phyloP scores from a whole-genome alignment of 2,329 filamentous ascomycete species.

The Fusarium proliferatum region DNA sequence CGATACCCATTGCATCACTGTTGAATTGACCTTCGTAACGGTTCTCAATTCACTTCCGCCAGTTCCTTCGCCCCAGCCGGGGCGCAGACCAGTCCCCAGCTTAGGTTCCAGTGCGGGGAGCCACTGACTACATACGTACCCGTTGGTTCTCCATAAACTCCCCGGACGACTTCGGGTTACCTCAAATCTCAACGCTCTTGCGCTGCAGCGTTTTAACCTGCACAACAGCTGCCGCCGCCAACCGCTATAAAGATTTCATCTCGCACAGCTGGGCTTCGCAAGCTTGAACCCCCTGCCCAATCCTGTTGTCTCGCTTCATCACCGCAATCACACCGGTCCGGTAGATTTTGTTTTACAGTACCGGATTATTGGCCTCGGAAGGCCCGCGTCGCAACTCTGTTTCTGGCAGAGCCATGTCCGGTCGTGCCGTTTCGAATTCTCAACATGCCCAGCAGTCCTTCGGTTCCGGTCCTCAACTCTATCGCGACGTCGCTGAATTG shows the following conservation, averaged over 20 bases:
- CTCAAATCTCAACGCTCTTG: constrained; percentile 31
- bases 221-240: constrained; percentile 19
- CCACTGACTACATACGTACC: constrained; percentile 40
- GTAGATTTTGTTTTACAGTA: constrained; percentile 23
- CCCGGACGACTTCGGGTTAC: constrained; percentile 35
- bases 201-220: constrained; percentile 26
- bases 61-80: constrained; percentile 32
- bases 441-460: constrained; percentile 48
- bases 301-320: constrained; percentile 3
- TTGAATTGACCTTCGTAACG: constrained; percentile 4
- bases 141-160: constrained; percentile 40
- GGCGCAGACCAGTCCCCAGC: constrained; percentile 37
- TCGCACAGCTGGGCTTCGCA: constrained; percentile 15
- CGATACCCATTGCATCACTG: constrained; percentile 8
- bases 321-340: constrained; percentile 2
- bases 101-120: constrained; percentile 44
- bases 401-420: constrained; percentile 46
- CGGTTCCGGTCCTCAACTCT: constrained; percentile 42
- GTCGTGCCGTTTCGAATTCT: constrained; percentile 44
- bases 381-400: constrained; percentile 28
- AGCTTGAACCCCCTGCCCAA: background rate
- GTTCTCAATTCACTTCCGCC: constrained; percentile 23
- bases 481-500: constrained; percentile 39
- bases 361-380: constrained; percentile 30
- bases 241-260: constrained; percentile 26